Base-by-base conservation (phyloP, 1,139 yeast species). In the Hanseniaspora uvarum region DNA sequence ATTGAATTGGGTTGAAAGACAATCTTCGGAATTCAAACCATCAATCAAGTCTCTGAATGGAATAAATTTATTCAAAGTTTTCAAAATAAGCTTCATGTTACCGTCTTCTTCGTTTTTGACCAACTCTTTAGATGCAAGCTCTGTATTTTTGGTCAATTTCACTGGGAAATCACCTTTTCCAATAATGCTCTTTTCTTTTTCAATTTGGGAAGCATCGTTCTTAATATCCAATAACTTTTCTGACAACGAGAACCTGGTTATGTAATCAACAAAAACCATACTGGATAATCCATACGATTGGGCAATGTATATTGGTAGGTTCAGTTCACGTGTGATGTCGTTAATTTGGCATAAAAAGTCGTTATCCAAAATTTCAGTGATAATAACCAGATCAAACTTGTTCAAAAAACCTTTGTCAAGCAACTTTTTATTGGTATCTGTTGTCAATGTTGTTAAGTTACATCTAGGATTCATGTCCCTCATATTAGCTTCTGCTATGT, bases 211-310 rank as follows among this genome's bases (percentile, higher is more conserved):
- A 10, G 39, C 45, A 46, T 37, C 52, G 49, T 30, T 41, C 43
- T 28, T 7, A 43, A 19, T 53, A 68, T 68, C 34, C 58, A 49
- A 3, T 48, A 18, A 4, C 24, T 18, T 49, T 26, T 86, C 80
- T 59, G 74, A 71, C 4, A 60, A 60, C 6, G 73, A 63, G 12
- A 72, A 71, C 66, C 86, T 89, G 54, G 73, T 67, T 19, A 87
- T 77, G 57, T 92, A 72, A 66, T 94, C 98, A 3, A 81, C 81
- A 62, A 89, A 80, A 2, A 86, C 76, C 63, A 79, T 86, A 1
- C 96, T 96, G 65, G 78, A 87, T 65, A 88, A 70, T 0, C 98
- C 98, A 65, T 83, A 85, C 8, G 80, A 65, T 0, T 83, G 84
- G 0, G 86, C 70, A 4, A 78, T 75, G 65, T 86, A 87, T 41